These are phyloP conservation scores for Pilobolus umbonatus DNA, from an alignment of 192 early-diverging fungal genomes.

Conservation along the genomic window DNA sequence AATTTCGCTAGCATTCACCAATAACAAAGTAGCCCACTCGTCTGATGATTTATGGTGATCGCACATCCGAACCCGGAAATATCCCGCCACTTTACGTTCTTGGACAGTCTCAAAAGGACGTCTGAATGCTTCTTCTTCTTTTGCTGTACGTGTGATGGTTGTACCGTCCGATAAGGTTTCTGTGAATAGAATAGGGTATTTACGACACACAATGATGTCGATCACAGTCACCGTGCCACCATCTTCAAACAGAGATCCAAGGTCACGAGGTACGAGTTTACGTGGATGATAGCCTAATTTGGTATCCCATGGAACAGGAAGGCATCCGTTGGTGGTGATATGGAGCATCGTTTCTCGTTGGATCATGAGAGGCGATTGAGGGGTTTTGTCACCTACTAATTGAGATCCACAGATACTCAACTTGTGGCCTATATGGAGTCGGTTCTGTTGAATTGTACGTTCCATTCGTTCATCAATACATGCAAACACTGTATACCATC, in stretches of 20 bases:
- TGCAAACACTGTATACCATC: slow-evolving; percentile 64
- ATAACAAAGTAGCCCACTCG: slow-evolving; percentile 33
- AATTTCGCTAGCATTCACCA: slow-evolving; percentile 43
- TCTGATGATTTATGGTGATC: slow-evolving; percentile 26
- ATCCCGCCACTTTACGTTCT: slow-evolving; percentile 35
- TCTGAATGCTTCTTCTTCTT: slow-evolving; percentile 47
- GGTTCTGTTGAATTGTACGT: slow-evolving; percentile 30
- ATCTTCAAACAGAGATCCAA: slow-evolving; percentile 36
- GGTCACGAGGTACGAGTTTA: slow-evolving; percentile 21
- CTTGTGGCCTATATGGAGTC: slow-evolving; percentile 56
- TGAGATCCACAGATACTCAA: slow-evolving; percentile 54
- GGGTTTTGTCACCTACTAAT: slow-evolving; percentile 20
- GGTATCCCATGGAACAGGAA: slow-evolving; percentile 55
- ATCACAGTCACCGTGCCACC: slow-evolving; percentile 60
- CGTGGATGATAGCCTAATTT: slow-evolving; percentile 52
- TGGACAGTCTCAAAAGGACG: no score
- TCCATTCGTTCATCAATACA: slow-evolving; percentile 44
- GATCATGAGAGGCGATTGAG: slow-evolving; percentile 28
- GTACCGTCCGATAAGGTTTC: slow-evolving; percentile 46
- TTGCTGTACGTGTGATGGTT: slow-evolving; percentile 36
- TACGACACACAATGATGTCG: slow-evolving; percentile 55
- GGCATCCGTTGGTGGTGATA: slow-evolving; percentile 53
- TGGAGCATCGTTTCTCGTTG: slow-evolving; percentile 26
- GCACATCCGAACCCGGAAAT: slow-evolving; percentile 45
- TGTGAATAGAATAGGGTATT: slow-evolving; percentile 46